Base-by-base conservation (phyloP, 805 yeast genomes). In the Candida succiphila region DNA sequence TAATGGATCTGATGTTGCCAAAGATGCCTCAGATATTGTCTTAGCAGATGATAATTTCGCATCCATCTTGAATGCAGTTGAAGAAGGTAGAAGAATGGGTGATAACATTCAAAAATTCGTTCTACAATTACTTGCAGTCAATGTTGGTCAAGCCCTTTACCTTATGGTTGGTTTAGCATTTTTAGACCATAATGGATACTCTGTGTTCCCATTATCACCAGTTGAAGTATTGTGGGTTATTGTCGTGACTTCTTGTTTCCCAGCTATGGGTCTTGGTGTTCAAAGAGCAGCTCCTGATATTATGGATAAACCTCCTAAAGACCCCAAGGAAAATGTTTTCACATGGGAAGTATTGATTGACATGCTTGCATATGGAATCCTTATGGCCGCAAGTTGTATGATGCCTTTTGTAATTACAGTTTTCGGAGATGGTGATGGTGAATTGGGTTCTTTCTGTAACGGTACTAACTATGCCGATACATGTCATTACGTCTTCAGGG, bases 1-100 rank as follows among this genome's bases (percentile, higher is more conserved):
- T 59, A 72, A 78, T 39, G 89, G 89, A 5, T 75, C 84, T 10
- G 89, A 81, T 60, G 89, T 81, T 27, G 89, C 89, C n/a, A 81
- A 81, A 52, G 85, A 80, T 52, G 86, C 87, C 5, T 67, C 82
- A 29, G 89, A 81, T 53, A 78, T 81, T 53, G 83, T 81, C 14
- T 64, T 81, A 32, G 68, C 80, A 17, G 89, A 81, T 52, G 78
- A 82, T 59, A 81, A 81, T 54, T 81, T 81, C 56, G 83, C 88
- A 4, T 78, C 88, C 14, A 81, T 81, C 49, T 65, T 79, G 35
- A 75, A 77, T 52, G 89, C 86, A 12, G 71, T 81, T 37, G 86
- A 79, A 52, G 89, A 81, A 58, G 89, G 89, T 24, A 65, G 89
- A 46, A 64, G 88, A 44, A 81, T 81, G 87, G 68, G 81, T 32